Evolutionary conservation across 192 early-diverging fungal species (phyloP).

Genomic region (Umbelopsis isabellina): DNA sequence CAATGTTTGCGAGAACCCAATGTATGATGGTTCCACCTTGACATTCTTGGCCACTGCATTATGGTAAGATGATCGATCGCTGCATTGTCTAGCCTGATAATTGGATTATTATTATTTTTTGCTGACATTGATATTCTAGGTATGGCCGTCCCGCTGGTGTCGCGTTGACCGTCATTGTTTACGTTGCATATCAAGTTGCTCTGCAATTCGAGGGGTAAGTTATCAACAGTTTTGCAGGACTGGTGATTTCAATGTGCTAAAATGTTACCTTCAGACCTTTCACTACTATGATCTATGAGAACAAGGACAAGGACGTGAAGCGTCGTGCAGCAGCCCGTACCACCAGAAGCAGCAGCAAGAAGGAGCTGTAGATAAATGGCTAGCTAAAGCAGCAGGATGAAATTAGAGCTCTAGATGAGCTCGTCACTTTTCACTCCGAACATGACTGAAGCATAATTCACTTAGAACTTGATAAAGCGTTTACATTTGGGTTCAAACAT

Average conservation of each 20-base stretch:
- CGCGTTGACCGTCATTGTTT: constrained; percentile 67
- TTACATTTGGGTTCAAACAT: no score
- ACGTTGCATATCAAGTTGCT: constrained; percentile 76
- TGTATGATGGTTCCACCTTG: constrained; percentile 91
- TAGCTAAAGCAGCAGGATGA: neutral
- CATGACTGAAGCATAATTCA: no score
- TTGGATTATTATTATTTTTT: no score
- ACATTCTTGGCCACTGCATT: constrained; percentile 83
- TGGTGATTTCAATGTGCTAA: neutral
- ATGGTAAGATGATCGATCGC: constrained; percentile 55
- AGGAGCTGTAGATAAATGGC: neutral
- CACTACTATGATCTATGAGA: constrained; percentile 78
- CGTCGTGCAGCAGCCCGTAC: constrained; percentile 2
- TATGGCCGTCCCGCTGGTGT: constrained; percentile 74
- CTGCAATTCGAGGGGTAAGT: constrained; percentile 78
- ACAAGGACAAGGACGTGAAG: constrained; percentile 44
- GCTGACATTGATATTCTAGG: constrained; percentile 47
- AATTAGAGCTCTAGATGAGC: no score
- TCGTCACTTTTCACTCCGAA: no score
- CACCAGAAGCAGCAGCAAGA: neutral
- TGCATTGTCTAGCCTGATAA: neutral
- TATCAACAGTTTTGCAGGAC: neutral
- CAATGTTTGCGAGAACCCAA: constrained; percentile 91
- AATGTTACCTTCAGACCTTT: constrained; percentile 62
- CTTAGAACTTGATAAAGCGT: no score